phyloP scores from a whole-genome alignment of 306 rosid genomes.

The Quercus mongolica region DNA sequence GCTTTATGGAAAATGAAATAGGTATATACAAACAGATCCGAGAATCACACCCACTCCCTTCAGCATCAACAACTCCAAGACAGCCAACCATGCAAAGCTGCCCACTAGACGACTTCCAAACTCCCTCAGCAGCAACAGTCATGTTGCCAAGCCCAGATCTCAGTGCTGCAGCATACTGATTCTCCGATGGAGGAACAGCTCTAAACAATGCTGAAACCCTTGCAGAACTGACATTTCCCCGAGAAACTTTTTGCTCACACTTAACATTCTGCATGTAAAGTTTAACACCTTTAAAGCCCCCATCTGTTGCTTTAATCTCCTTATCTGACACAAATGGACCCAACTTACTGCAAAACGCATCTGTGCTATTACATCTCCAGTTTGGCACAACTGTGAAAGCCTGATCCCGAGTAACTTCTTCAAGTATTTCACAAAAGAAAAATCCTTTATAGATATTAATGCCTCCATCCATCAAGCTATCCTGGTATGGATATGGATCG shows the following conservation, averaged over 20 bases:
- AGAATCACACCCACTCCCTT: constrained; percentile 51
- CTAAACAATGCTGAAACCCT: constrained; percentile 77
- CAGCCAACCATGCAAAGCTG: constrained; percentile 98
- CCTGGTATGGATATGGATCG: constrained; percentile 66
- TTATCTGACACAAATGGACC: constrained; percentile 69
- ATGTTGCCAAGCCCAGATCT: constrained; percentile 73
- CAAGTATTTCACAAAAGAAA: constrained; percentile 63
- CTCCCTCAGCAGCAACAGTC: constrained; percentile 80
- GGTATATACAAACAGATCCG: constrained; percentile 81
- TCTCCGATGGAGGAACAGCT: constrained; percentile 73
- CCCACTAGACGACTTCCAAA: constrained; percentile 88
- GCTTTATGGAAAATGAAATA: constrained; percentile 61
- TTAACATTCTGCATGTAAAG: constrained; percentile 68
- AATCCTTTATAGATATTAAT: constrained; percentile 49
- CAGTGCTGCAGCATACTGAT: constrained; percentile 49
- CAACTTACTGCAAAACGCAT: constrained; percentile 69
- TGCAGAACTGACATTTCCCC: constrained; percentile 39
- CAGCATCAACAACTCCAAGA: constrained; percentile 49
- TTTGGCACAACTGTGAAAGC: constrained; percentile 71
- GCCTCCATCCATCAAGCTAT: constrained; percentile 33
- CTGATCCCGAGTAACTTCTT: constrained; percentile 57
- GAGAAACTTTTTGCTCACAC: constrained; percentile 43
- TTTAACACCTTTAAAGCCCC: constrained; percentile 66
- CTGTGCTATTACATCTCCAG: constrained; percentile 71
- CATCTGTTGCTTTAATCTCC: constrained; percentile 67